phyloP scores from a whole-genome alignment of 1,139 yeast species.

The Saccharomyces hybrid region DNA sequence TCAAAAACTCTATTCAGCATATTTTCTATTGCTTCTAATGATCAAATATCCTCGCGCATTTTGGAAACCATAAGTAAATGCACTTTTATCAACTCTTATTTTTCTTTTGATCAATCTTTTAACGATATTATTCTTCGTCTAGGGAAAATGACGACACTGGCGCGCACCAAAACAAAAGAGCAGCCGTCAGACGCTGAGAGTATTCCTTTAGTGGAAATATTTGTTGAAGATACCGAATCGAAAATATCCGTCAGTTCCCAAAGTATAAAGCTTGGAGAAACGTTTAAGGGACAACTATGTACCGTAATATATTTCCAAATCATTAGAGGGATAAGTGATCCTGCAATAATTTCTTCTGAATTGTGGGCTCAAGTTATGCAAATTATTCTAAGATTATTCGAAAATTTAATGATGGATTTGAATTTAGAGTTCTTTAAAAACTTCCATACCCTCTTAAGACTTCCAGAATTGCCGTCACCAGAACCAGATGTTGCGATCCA shows the following conservation, averaged over 20 bases:
- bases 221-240: conserved; percentile 42
- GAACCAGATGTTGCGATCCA: conserved; percentile 59
- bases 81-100: conserved; percentile 63
- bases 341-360: conserved; percentile 30
- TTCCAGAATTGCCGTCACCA: conserved; percentile 52
- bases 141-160: conserved; percentile 53
- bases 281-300: conserved; percentile 86
- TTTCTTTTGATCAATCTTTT: conserved; percentile 46
- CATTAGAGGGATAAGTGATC: conserved; percentile 46
- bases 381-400: conserved; percentile 58
- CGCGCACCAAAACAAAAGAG: not conserved
- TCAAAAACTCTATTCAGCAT: conserved; percentile 64
- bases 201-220: conserved; percentile 36
- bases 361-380: conserved; percentile 56
- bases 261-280: conserved; percentile 80
- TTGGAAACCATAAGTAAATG: conserved; percentile 81
- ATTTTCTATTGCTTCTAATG: conserved; percentile 82
- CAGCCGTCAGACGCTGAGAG: conserved; percentile 10
- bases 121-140: conserved; percentile 59
- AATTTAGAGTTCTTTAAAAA: conserved; percentile 58
- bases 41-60: conserved; percentile 74
- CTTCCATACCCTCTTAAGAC: conserved; percentile 48
- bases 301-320: conserved; percentile 79
- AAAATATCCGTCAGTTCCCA: conserved; percentile 70
- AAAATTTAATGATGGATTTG: conserved; percentile 60